phyloP scores from a whole-genome alignment of 2,329 filamentous ascomycete species.

The Sporothrix brunneoviolacea region DNA sequence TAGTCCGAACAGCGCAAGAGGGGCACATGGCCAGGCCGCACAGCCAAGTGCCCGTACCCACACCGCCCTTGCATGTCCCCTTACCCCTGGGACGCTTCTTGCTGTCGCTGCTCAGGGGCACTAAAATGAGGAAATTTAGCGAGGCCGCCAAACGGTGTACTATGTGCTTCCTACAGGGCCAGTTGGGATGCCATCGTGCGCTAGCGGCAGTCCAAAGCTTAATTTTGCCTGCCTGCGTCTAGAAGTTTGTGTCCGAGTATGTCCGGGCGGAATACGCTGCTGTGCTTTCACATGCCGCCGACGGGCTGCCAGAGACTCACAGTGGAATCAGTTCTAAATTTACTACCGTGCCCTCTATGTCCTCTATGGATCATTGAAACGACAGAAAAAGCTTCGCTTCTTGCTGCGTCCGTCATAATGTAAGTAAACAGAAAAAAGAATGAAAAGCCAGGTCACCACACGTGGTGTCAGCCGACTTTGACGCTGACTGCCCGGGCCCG shows the following conservation, averaged over 20 bases:
- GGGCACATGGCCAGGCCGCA: too few relatives aligned
- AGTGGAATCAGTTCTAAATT: not conserved
- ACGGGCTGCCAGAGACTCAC: not conserved
- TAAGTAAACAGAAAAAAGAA: not conserved
- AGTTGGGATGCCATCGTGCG: constrained; percentile 1
- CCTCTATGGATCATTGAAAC: constrained; percentile 8
- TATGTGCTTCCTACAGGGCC: not conserved
- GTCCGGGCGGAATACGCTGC: not conserved
- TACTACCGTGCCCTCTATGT: constrained; percentile 1
- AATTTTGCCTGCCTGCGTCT: not conserved
- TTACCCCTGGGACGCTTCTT: too few relatives aligned
- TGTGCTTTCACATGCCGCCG: not conserved
- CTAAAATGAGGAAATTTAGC: too few relatives aligned
- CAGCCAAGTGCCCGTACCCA: too few relatives aligned
- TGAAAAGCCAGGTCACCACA: too few relatives aligned
- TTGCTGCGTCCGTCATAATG: constrained; percentile 5
- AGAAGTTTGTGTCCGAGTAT: too few relatives aligned
- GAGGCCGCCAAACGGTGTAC: too few relatives aligned
- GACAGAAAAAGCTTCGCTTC: not conserved
- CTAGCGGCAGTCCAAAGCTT: constrained; percentile 9
- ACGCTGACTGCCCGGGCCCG: constrained; percentile 24
- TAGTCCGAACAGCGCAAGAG: too few relatives aligned
- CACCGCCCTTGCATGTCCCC: too few relatives aligned
- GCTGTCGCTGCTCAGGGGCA: too few relatives aligned
- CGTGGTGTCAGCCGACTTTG: constrained; percentile 21